Conservation (phyloP, 768 basidiomycete genomes). For the Termitomyces sp. region DNA sequence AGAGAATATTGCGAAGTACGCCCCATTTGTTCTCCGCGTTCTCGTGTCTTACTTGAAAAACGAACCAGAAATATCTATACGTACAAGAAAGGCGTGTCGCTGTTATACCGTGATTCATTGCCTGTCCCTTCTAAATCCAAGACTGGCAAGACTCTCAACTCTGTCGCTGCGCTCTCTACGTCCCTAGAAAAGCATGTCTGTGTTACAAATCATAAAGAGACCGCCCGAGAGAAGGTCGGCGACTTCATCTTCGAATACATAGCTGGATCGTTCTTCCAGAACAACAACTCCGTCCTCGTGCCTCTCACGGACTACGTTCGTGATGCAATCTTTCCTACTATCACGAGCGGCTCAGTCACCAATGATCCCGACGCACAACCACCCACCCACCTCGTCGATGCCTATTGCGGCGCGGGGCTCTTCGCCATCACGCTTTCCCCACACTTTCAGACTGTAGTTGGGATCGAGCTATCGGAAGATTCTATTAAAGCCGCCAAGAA, state of each 20-base stretch:
- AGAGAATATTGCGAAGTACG: slow-evolving; percentile 65
- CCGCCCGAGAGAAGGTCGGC: slow-evolving; percentile 83
- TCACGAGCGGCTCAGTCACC: slow-evolving; percentile 12
- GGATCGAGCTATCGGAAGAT: slow-evolving; percentile 80
- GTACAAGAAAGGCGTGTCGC: slow-evolving; percentile 86
- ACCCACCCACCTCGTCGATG: slow-evolving; percentile 89
- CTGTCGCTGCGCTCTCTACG: slow-evolving; percentile 33
- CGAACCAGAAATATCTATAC: slow-evolving; percentile 63
- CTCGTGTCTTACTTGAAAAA: slow-evolving; percentile 7
- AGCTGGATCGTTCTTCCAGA: slow-evolving; percentile 94
- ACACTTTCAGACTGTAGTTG: slow-evolving; percentile 72
- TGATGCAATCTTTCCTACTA: slow-evolving; percentile 57
- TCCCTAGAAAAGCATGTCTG: slow-evolving; percentile 65
- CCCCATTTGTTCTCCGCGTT: background rate
- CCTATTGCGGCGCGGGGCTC: slow-evolving; percentile 89
- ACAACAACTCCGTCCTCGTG: slow-evolving; percentile 90
- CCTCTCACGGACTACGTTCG: slow-evolving; percentile 84
- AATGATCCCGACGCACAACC: slow-evolving; percentile 11
- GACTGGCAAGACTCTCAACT: slow-evolving; percentile 20
- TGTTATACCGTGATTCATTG: slow-evolving; percentile 85
- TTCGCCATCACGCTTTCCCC: slow-evolving; percentile 83
- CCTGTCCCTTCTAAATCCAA: slow-evolving; percentile 22
- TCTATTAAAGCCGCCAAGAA: slow-evolving; percentile 66
- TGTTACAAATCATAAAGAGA: slow-evolving; percentile 77
- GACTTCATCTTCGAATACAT: slow-evolving; percentile 79